Base-by-base conservation (phyloP, 2,329 filamentous ascomycete species). In the Seiridium cupressi region DNA sequence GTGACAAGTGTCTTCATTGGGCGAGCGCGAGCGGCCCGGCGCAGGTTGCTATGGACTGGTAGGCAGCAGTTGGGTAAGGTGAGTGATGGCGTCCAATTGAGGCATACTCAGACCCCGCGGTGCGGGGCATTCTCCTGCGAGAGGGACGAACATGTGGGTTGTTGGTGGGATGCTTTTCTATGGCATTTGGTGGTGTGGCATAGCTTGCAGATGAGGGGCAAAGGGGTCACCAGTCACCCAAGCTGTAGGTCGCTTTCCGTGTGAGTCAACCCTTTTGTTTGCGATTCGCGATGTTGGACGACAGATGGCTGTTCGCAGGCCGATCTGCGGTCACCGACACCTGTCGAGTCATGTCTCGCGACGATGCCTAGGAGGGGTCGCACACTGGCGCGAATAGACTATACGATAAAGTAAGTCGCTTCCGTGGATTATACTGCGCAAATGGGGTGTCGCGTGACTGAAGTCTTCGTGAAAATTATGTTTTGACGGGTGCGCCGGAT, bases 51-150 rank as follows among this genome's bases (percentile, higher is more conserved):
- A 13, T n/a, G 10, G 10, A 42, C 13, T 34, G 31, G 26, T 9
- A 10, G 47, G 31, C 36, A 55, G 51, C 51, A 55, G 35, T 55
- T 55, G 51, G 51, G 51, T 55, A 42, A 55, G 51, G 51, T 55
- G 51, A 55, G 51, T 36, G 49, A 53, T 9, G 11, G 49, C 11
- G 5, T 55, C 51, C 51, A 55, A 55, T 55, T 31, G 51, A 53
- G 49, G 49, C 34, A 36, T 26, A 26, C 18, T 42, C 38, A 42
- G 46, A 48, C 46, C 46, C 46, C 46, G 46, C 46, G 13, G 7
- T 13, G 46, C 46, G 46, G 46, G 46, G 46, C 46, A 48, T 31
- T 8, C 7, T 44, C 9, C 46, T n/a, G 46, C 11, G 26, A n/a
- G 18, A 31, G 36, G 31, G 38, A 31, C 9, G 51, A 44, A 44